A percentile compares a stretch with the other conserved stretches of the same genome.
Conservation (phyloP, 257 asterid species). For the Salvia hispanica region DNA sequence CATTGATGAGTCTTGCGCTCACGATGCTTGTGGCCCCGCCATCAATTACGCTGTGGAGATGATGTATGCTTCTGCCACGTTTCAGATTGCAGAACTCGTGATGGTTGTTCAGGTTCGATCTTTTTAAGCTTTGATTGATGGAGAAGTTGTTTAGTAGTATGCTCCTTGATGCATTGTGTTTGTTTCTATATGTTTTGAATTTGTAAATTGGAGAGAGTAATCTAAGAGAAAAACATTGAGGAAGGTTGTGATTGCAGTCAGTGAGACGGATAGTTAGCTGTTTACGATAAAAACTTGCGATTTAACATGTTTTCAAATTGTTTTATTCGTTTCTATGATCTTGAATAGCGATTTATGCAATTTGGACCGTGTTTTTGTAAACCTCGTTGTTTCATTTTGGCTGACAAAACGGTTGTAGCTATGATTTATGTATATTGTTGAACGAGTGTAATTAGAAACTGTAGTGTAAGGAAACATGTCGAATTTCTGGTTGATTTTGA, state of each 20-base stretch:
- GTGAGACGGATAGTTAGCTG: not conserved
- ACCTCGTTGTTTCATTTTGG: not conserved
- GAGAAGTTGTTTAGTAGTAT: not conserved
- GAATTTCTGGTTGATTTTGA: not conserved
- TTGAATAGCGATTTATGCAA: not conserved
- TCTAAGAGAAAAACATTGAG: not conserved
- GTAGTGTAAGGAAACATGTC: not conserved
- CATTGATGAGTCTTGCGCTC: conserved; percentile 73
- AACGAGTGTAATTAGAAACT: not conserved
- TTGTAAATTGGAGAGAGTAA: not conserved
- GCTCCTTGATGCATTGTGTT: not conserved
- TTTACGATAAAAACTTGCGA: not conserved
- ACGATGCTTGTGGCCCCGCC: conserved; percentile 87
- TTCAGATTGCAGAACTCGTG: conserved; percentile 80
- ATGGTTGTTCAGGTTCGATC: conserved; percentile 64
- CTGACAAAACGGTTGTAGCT: not conserved
- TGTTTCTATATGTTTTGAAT: not conserved
- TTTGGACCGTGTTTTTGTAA: not conserved
- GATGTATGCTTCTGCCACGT: conserved; percentile 80
- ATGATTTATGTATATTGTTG: not conserved
- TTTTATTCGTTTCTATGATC: not conserved
- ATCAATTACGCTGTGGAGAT: conserved; percentile 72
- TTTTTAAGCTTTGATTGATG: not conserved
- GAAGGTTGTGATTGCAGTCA: conserved; percentile 3
- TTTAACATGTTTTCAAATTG: no score